A percentile compares a stretch with the other conserved stretches of the same genome.
Conservation (phyloP, 2,329 filamentous ascomycete species). For the Hymenoscyphus infarciens region DNA sequence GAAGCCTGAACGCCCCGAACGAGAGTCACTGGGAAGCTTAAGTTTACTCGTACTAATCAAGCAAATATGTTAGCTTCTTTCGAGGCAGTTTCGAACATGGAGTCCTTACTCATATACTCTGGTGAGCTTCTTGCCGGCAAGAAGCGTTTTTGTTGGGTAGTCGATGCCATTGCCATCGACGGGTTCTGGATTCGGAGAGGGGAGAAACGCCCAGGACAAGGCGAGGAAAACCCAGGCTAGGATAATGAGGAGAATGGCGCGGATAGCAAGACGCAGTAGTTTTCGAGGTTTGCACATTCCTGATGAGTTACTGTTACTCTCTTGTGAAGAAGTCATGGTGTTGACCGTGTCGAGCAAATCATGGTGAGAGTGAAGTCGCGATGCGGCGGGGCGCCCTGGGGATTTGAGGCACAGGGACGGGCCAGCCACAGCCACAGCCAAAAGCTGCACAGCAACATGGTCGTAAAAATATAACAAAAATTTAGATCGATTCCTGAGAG, state of each 20-base stretch:
- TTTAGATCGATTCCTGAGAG: too few species aligned
- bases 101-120: slow-evolving; percentile 15
- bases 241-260: background rate
- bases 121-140: slow-evolving; percentile 12
- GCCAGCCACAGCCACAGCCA: too few species aligned
- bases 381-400: too few species aligned
- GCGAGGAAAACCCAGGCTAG: slow-evolving; percentile 13
- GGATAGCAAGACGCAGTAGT: background rate
- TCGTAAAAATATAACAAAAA: too few species aligned
- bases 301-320: background rate
- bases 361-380: too few species aligned
- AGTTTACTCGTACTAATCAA: background rate
- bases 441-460: too few species aligned
- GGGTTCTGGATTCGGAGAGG: slow-evolving; percentile 11
- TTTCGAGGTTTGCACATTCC: background rate
- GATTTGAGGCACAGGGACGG: too few species aligned
- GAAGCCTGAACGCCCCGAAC: slow-evolving; percentile 7
- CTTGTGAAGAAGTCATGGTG: background rate
- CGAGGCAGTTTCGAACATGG: background rate
- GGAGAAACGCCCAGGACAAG: slow-evolving; percentile 17
- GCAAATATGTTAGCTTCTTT: background rate
- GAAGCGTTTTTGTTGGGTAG: slow-evolving; percentile 10
- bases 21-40: background rate
- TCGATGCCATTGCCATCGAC: slow-evolving; percentile 5
- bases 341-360: background rate